Conservation (phyloP, 768 basidiomycete genomes). For the Leccinum uliginosum region DNA sequence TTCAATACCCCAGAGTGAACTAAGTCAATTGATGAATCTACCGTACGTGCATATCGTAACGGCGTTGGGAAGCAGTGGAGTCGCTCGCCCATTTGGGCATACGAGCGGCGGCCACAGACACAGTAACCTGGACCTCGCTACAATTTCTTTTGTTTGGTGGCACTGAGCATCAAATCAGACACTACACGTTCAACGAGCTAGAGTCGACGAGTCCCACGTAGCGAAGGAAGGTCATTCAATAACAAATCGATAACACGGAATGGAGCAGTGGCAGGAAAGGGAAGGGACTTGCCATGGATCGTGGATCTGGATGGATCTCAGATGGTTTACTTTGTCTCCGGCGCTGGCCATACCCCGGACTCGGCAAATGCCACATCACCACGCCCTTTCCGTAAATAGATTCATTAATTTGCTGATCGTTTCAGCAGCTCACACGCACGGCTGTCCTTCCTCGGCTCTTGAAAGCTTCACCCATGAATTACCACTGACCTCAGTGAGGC, state of each 20-base stretch:
- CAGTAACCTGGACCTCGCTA: not conserved
- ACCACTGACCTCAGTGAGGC: not conserved
- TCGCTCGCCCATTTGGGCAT: slow-evolving; percentile 9
- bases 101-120: slow-evolving; percentile 5
- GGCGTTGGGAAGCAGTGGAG: slow-evolving; percentile 5
- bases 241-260: slow-evolving; percentile 1
- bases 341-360: slow-evolving; percentile 30
- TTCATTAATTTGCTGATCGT: slow-evolving; percentile 2
- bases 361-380: slow-evolving; percentile 24
- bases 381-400: not conserved
- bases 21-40: not conserved
- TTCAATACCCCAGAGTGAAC: not conserved
- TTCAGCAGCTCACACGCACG: not conserved
- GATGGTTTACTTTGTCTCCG: slow-evolving; percentile 31
- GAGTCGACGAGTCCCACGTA: not conserved
- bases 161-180: not conserved
- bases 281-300: slow-evolving; percentile 7
- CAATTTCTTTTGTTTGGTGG: not conserved
- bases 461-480: slow-evolving; percentile 4
- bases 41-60: not conserved
- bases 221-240: not conserved
- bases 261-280: not conserved
- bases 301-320: slow-evolving; percentile 25
- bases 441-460: slow-evolving; percentile 1
- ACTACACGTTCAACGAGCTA: not conserved